These are phyloP conservation scores for Nakataea oryzae DNA, from an alignment of 2,329 filamentous ascomycete genomes.

Conservation along the genomic window DNA sequence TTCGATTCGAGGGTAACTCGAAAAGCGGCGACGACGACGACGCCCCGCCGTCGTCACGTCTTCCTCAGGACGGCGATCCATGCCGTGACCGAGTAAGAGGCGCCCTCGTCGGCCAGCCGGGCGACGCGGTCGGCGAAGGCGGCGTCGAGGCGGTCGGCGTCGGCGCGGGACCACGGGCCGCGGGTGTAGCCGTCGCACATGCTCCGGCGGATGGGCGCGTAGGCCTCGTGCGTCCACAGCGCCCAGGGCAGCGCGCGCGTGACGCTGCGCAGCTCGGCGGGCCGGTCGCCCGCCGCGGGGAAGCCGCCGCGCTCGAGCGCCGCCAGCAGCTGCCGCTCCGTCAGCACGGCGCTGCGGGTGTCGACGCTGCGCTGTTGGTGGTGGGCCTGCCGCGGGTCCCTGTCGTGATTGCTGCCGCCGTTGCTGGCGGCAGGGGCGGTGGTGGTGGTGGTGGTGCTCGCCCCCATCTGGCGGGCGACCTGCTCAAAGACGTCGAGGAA, in stretches of 20 bases:
- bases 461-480: background rate
- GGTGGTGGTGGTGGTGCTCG: background rate
- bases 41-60: no score
- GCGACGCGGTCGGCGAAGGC: background rate
- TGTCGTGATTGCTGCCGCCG: background rate
- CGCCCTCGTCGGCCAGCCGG: slow-evolving; percentile 1
- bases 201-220: background rate
- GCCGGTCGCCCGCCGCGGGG: background rate
- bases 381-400: background rate
- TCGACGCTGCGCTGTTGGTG: background rate
- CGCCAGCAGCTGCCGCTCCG: background rate
- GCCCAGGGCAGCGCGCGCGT: background rate
- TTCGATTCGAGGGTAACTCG: no score
- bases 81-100: background rate
- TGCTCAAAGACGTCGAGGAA: background rate
- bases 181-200: slow-evolving; percentile 4
- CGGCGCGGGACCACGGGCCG: background rate
- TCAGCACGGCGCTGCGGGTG: background rate
- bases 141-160: background rate
- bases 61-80: slow-evolving; percentile 1
- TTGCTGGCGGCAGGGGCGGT: background rate
- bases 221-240: background rate
- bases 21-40: no score
- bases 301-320: background rate
- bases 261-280: background rate